phyloP scores from a whole-genome alignment of 805 yeast genomes.

The Saccharomycopsis fibuligera region DNA sequence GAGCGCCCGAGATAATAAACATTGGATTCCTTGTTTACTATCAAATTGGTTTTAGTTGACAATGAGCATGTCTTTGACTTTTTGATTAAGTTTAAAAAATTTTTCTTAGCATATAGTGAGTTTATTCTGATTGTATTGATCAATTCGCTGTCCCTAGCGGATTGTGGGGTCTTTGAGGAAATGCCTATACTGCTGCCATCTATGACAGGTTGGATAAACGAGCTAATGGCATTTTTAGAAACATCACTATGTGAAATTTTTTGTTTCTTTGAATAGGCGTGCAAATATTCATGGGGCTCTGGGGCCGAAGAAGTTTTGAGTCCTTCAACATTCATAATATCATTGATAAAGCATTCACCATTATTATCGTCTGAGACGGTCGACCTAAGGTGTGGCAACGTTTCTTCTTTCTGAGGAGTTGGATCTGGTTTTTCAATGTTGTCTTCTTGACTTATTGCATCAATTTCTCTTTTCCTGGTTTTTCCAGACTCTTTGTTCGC shows the following conservation, averaged over 20 bases:
- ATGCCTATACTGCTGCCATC: not conserved
- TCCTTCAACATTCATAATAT: slow-evolving; percentile 10
- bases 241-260: slow-evolving; percentile 5
- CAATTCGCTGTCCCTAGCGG: not conserved
- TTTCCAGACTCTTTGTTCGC: not conserved
- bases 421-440: no score
- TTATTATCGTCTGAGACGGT: not conserved
- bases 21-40: slow-evolving; percentile 7
- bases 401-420: no score
- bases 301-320: not conserved
- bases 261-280: slow-evolving; percentile 10
- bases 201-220: slow-evolving; percentile 10
- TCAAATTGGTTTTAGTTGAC: not conserved
- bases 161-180: not conserved
- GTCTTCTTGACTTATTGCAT: not conserved
- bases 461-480: not conserved
- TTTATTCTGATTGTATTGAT: not conserved
- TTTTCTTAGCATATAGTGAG: slow-evolving; percentile 1
- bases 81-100: slow-evolving; percentile 6
- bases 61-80: slow-evolving; percentile 14
- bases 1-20: slow-evolving; percentile 15
- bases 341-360: slow-evolving; percentile 8
- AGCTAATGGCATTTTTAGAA: slow-evolving; percentile 11
- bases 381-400: no score
- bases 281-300: no score